Conservation (phyloP, 225 moss, liverwort and hornwort species). For the Antitrichia curtipendula region DNA sequence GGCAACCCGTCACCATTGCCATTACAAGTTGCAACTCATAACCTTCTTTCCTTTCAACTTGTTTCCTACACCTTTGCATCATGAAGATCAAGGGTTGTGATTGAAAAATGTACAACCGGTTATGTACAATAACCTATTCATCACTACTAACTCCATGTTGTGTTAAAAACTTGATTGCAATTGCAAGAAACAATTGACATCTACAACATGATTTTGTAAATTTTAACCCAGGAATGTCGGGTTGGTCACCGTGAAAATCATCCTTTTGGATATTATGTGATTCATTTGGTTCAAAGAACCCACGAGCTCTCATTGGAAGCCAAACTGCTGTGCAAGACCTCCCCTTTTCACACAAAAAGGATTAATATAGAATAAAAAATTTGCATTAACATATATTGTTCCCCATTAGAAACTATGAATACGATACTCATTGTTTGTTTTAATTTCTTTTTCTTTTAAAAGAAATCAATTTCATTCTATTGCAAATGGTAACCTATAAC, state of each 20-base stretch:
- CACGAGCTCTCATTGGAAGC: neutral
- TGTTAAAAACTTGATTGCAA: too few relatives aligned
- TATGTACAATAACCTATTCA: too few relatives aligned
- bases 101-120: too few relatives aligned
- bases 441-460: neutral
- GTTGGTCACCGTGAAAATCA: neutral
- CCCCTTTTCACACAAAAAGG: neutral
- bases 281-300: neutral
- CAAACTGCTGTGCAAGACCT: neutral
- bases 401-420: neutral
- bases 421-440: fast-evolving
- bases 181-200: neutral
- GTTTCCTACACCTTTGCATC: too few relatives aligned
- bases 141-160: too few relatives aligned
- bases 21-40: too few relatives aligned
- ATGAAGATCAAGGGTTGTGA: too few relatives aligned
- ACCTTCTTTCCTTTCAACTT: too few relatives aligned
- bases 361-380: neutral
- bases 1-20: too few relatives aligned
- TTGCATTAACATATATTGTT: neutral
- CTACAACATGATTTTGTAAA: neutral
- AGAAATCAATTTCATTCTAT: neutral
- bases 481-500: neutral
- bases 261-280: neutral
- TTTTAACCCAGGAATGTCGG: fast-evolving